Evolutionary conservation across 805 yeast genomes (phyloP).

Genomic region (Monosporozyma solicola): DNA sequence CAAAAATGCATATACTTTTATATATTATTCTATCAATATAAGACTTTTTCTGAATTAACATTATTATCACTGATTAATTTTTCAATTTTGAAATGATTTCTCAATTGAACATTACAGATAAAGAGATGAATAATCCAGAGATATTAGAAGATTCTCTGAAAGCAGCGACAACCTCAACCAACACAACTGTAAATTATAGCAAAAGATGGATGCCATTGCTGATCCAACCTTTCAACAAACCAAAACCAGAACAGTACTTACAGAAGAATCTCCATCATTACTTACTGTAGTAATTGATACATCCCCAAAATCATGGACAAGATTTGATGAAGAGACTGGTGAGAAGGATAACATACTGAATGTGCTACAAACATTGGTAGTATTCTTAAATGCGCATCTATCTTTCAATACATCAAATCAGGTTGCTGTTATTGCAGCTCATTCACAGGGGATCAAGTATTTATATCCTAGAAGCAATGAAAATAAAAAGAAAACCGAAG

Average conservation of each 20-base stretch:
- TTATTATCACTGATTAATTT: background rate
- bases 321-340: constrained; percentile 24
- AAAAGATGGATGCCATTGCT: constrained; percentile 29
- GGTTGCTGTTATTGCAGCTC: constrained; percentile 73
- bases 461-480: constrained; percentile 48
- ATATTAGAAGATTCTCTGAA: background rate
- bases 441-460: constrained; percentile 58
- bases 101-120: background rate
- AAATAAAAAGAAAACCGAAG: constrained; percentile 6
- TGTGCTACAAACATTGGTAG: constrained; percentile 56
- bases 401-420: constrained; percentile 76
- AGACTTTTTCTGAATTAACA: background rate
- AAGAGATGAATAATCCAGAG: background rate
- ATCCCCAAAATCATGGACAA: constrained; percentile 47
- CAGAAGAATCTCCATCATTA: constrained; percentile 67
- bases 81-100: background rate
- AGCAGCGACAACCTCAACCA: background rate
- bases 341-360: constrained; percentile 42
- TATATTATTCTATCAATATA: background rate
- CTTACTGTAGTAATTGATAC: constrained; percentile 72
- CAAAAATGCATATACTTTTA: background rate
- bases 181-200: background rate
- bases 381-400: constrained; percentile 79
- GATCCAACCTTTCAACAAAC: constrained; percentile 28
- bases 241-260: constrained; percentile 13